Conservation (phyloP, 1,284 basidiomycete species). For the Schizopora paradoxa region DNA sequence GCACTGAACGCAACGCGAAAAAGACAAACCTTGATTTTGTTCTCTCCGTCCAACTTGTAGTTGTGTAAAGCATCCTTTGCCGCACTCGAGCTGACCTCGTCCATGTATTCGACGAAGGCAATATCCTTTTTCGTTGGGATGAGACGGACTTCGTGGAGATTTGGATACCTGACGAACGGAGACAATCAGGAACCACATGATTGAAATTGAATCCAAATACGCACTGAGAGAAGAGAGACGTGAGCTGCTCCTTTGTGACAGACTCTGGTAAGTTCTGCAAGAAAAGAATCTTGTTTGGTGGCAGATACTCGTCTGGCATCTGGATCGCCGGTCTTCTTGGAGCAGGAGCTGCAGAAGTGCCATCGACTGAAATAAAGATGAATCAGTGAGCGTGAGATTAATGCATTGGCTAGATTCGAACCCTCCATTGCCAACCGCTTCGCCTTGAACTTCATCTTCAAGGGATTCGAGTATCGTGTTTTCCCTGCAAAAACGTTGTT, state of each 20-base stretch:
- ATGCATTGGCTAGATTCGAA: too few species aligned
- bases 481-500: slow-evolving; percentile 42
- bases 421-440: slow-evolving; percentile 77
- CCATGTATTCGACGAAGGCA: slow-evolving; percentile 92
- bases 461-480: slow-evolving; percentile 80
- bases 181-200: slow-evolving; percentile 12
- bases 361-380: slow-evolving; percentile 52
- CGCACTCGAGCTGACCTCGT: slow-evolving; percentile 83
- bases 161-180: slow-evolving; percentile 66
- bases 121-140: slow-evolving; percentile 95
- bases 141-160: slow-evolving; percentile 91
- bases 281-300: slow-evolving; percentile 98
- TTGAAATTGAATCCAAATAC: slow-evolving; percentile 25
- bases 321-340: slow-evolving; percentile 80
- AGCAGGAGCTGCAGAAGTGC: slow-evolving; percentile 55
- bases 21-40: slow-evolving; percentile 85
- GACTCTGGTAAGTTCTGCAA: slow-evolving; percentile 93
- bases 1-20: not conserved
- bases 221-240: slow-evolving; percentile 83
- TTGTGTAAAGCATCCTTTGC: slow-evolving; percentile 95
- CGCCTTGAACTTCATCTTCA: slow-evolving; percentile 77
- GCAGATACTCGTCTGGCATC: slow-evolving; percentile 99
- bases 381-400: slow-evolving; percentile 14
- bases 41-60: slow-evolving; percentile 92
- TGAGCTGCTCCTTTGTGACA: slow-evolving; percentile 85